Conservation (phyloP, 2,329 filamentous ascomycete species). For the Fusarium dimerum region DNA sequence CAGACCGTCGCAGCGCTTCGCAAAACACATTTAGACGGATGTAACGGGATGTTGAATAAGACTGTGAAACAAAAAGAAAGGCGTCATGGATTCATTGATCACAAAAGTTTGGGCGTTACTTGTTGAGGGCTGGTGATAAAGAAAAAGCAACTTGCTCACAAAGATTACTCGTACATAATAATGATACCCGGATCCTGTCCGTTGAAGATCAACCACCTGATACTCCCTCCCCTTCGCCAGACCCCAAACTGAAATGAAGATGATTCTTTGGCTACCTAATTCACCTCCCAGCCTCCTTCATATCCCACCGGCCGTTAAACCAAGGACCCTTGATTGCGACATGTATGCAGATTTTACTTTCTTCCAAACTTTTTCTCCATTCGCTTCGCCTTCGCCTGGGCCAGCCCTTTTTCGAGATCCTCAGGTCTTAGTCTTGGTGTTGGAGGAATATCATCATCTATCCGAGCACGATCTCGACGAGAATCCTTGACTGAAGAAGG, state of each 20-base stretch:
- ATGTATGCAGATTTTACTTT: conserved; percentile 7
- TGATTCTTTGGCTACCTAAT: too few relatives aligned
- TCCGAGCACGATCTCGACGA: conserved; percentile 43
- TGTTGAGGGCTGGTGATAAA: conserved; percentile 24
- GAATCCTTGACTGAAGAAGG: conserved; percentile 56
- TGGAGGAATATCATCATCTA: conserved; percentile 58
- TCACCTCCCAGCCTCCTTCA: too few relatives aligned
- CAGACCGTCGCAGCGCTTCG: conserved; percentile 69
- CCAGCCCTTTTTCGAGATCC: conserved; percentile 61
- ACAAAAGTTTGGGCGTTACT: conserved; percentile 25
- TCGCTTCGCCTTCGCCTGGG: conserved; percentile 38
- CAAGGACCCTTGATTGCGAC: neutral
- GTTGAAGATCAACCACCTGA: conserved; percentile 18
- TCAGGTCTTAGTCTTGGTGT: conserved; percentile 55
- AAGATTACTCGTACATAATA: conserved; percentile 31
- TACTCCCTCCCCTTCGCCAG: conserved; percentile 5
- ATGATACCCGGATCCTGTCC: conserved; percentile 34
- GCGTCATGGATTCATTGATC: conserved; percentile 25
- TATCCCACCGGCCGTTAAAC: too few relatives aligned
- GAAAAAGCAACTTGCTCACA: conserved; percentile 25
- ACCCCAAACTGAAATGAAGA: neutral
- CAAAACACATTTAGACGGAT: conserved; percentile 72
- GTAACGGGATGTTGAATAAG: conserved; percentile 38
- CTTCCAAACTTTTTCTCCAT: conserved; percentile 31
- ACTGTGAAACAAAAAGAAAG: conserved; percentile 14